Evolutionary conservation across 1,284 basidiomycete genomes (phyloP), one percentile per base, ranked within the genome.

Genomic region (Austroboletus niveus): DNA sequence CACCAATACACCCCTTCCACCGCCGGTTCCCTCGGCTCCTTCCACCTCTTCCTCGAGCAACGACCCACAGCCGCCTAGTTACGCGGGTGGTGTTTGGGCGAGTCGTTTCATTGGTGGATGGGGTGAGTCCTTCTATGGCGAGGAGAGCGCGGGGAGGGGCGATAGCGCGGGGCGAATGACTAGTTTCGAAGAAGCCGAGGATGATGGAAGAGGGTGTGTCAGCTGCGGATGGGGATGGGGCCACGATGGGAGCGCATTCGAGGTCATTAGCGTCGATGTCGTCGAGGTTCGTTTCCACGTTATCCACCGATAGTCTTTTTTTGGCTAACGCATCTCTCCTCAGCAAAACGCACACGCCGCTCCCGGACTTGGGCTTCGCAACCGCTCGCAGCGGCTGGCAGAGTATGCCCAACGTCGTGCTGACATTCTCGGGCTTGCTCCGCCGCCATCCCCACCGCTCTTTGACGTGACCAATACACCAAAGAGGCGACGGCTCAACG

Each of bases 171-270:
- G 60, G 20, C 60, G 55, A 51, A 63, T 60, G 61, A 54, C 52
- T 59, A 63, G 58, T 60, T 69, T 58, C 53, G 69, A 53, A 61
- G 80, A 82, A 61, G 81, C 81, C 40, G 76, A 79, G 35, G 78
- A 82, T 38, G 88, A 87, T 61, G 84, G 84, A 24, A 69, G 83
- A 49, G 72, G 75, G 20, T 64, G 87, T 58, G 70, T 80, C 39
- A 89, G 85, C 66, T 81, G 80, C 17, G 80, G 80, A 0, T 89
- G 86, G 86, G 86, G 86, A 34, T 82, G 78, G 56, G 82, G 82
- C 6, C 87, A 89, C 58, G 86, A 88, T 54, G 87, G 87, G 29
- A 82, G 83, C 59, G 87, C 82, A 20, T 77, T 89, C 59, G 87
- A 89, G 69, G 76, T 89, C 43, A 60, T 89, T 24, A 71, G 73